Base-by-base conservation (phyloP, 257 asterid genomes). In the Nicotiana undulata region DNA sequence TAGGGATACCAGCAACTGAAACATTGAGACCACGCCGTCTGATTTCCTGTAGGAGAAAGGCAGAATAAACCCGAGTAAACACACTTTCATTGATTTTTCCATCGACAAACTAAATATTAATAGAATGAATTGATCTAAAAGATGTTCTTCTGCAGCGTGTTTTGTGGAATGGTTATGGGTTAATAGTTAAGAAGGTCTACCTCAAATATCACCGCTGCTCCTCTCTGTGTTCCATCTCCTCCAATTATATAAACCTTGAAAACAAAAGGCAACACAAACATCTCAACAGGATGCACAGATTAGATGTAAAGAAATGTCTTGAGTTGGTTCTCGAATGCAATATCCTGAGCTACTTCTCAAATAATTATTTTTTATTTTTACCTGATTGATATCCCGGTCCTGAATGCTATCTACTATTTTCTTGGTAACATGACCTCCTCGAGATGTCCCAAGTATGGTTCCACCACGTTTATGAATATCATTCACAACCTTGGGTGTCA, bases 381-480 rank as follows among this genome's bases (percentile, higher is more conserved):
- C 98, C 91, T 95, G 99, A 85, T 95, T 95, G 81, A 95, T 91
- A 74, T 97, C 92, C 0, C 99, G 94, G 87, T 95, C 99, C 84
- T 95, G 97, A 86, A 95, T 95, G 86, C 94, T 87, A 81, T 95
- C 97, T 32, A 92, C 98, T n/a, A 95, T 93, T 90, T 93, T 95
- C 77, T 88, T 95, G 53, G 91, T 91, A 82, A 87, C 89, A 76
- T 93, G 82, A 79, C 99, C 98, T 28, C 98, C 98, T 53, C 95
- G 88, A 9, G 99, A 95, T 59, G 99, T 90, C 53, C 97, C 98
- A 29, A 95, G 84, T 12, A 95, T 20, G 20, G 99, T 95, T 51
- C 99, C 99, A 26, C 99, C 99, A 12, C 97, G 97, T 81, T 93
- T 92, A 82, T 95, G 99, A 66, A 93, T 92, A 84, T 93, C 92